Evolutionary conservation across 768 basidiomycete species (phyloP), one percentile per base, ranked within the genome.

Genomic region (Auriscalpium vulgare): DNA sequence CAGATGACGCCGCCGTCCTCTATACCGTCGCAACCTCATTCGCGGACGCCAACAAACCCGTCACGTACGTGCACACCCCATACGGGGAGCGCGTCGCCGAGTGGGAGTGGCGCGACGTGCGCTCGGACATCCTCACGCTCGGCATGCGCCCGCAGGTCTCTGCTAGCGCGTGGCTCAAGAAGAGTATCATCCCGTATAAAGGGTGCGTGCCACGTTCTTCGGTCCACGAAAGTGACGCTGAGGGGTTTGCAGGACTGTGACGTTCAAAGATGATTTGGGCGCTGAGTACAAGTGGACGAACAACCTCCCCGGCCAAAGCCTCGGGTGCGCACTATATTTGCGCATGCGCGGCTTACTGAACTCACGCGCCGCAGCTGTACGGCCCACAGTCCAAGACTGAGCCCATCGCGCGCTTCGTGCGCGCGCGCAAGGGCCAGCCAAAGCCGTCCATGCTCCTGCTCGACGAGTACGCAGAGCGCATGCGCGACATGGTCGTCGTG

Each of bases 111-210:
- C 55, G 61, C 29, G 58, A 60, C 19, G 40, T 40, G 14, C 58
- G 61, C 17, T 62, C 61, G 7, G 61, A 62, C 53, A n/a, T 62
- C 47, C 61, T 62, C 55, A 59, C 55, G 50, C 50, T 59, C 11
- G 37, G 55, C 50, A 2, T 21, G 47, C 55, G 14, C 36, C 52
- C 55, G 11, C 53, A 37, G 37, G 10, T 53, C 5, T 36, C 53
- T 6, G 58, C 59, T 14, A 59, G 60, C n/a, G 40, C 55, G 13
- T 62, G 60, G 60, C 58, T 62, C 45, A 56, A 55, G 47, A 62
- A 56, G 50, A 59, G 58, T 37, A 40, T 62, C 46, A 54, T 62
- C 19, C 60, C 60, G 13, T 62, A 60, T 50, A 53, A 53, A 4
- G 43, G 21, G 43, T 53, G 40, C 34, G 51, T 45, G 51, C 7